Conservation (phyloP, 305 asterid species). For the Fraxinus baroniana region DNA sequence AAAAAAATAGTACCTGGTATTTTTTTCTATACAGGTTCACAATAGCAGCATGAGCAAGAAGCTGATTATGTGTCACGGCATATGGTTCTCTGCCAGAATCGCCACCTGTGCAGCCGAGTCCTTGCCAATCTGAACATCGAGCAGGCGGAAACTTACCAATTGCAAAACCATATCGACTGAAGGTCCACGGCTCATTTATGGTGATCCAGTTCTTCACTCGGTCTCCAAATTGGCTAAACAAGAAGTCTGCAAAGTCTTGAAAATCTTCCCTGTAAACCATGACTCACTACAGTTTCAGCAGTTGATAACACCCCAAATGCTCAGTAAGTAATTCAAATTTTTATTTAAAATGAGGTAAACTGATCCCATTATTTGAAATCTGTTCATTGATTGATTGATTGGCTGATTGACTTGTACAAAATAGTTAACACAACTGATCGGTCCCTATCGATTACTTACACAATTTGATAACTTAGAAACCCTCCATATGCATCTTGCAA, state of each 20-base stretch:
- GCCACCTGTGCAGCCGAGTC: constrained; percentile 38
- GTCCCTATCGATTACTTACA: constrained; percentile 33
- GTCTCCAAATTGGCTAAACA: constrained; percentile 47
- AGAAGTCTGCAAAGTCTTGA: constrained; percentile 37
- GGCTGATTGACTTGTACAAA: background rate
- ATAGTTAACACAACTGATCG: background rate
- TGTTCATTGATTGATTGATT: background rate
- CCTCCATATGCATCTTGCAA: constrained; percentile 60
- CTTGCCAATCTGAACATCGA: constrained; percentile 49
- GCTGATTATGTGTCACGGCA: constrained; percentile 44
- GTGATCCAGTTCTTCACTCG: constrained; percentile 60
- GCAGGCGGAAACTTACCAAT: constrained; percentile 49
- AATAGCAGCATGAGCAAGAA: constrained; percentile 49
- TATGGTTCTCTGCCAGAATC: constrained; percentile 55
- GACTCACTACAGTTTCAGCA: background rate
- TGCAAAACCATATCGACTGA: constrained; percentile 37
- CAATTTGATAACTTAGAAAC: constrained; percentile 44
- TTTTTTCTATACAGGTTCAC: constrained; percentile 35
- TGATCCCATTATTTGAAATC: background rate
- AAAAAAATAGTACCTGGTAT: constrained; percentile 33
- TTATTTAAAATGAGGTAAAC: background rate
- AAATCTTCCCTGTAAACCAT: constrained; percentile 37
- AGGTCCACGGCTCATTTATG: constrained; percentile 59
- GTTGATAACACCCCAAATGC: background rate
- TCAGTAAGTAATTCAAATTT: background rate